A percentile compares a stretch with the other conserved stretches of the same genome.
Evolutionary conservation across 2,329 filamentous ascomycete species (phyloP).

Genomic region (Penicillium sp.): DNA sequence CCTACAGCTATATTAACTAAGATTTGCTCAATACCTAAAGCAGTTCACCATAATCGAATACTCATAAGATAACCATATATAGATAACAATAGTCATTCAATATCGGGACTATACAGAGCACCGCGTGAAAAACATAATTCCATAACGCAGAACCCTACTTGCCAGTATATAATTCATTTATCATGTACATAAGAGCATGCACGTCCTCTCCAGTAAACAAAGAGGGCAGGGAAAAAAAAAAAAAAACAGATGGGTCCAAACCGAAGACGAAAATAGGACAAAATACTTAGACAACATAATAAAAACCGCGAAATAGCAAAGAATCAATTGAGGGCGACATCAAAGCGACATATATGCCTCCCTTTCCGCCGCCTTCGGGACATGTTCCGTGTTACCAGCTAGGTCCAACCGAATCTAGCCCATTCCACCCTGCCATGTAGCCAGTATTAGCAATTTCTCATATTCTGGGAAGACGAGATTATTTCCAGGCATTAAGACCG

Average conservation of each 20-base stretch:
- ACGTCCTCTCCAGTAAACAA: not conserved
- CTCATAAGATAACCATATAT: not conserved
- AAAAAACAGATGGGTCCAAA: not conserved
- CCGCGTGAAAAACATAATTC: not conserved
- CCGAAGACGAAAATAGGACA: not conserved
- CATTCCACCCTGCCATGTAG: not conserved
- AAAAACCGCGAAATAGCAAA: not conserved
- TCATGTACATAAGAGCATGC: constrained; percentile 11
- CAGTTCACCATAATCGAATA: not conserved
- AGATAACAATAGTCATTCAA: not conserved
- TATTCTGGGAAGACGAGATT: constrained; percentile 3
- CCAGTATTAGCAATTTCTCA: not conserved
- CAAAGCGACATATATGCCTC: constrained; percentile 8
- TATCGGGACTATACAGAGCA: not conserved
- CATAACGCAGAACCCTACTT: not conserved
- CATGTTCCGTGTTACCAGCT: not conserved
- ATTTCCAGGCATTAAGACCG: constrained; percentile 69
- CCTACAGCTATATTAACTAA: not conserved
- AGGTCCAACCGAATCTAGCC: not conserved
- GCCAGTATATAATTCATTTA: constrained; percentile 6
- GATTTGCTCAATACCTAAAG: not conserved
- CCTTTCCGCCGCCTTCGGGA: not conserved
- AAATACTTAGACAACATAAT: not conserved
- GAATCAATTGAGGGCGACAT: not conserved
- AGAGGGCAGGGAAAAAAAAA: not conserved